A percentile compares a stretch with the other conserved stretches of the same genome.
These are phyloP conservation scores for Mortierella alpina DNA, from an alignment of 192 early-diverging fungal species.

Conservation along the genomic window DNA sequence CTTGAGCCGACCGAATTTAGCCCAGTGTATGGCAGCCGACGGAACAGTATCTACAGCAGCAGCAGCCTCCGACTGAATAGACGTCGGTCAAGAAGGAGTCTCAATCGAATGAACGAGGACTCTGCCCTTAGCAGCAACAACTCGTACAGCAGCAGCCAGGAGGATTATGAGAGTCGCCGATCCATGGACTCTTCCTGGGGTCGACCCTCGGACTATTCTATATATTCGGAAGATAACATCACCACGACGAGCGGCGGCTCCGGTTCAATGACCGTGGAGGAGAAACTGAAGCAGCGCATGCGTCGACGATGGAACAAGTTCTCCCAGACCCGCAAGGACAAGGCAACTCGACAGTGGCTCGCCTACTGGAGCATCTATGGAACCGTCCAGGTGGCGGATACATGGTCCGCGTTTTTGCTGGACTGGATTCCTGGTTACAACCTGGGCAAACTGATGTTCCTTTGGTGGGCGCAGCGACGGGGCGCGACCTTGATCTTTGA, in stretches of 20 bases:
- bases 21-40: slow-evolving; percentile 6
- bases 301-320: slow-evolving; percentile 40
- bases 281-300: slow-evolving; percentile 37
- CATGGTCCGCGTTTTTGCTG: slow-evolving; percentile 57
- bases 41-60: slow-evolving; percentile 28
- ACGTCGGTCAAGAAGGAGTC: slow-evolving; percentile 2
- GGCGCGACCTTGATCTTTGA: slow-evolving; percentile 65
- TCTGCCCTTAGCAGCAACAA: slow-evolving; percentile 27
- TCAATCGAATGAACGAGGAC: slow-evolving; percentile 33
- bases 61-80: slow-evolving; percentile 6
- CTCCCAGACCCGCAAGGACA: slow-evolving; percentile 43
- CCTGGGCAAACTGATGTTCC: slow-evolving; percentile 60
- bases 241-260: slow-evolving; percentile 18
- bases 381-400: slow-evolving; percentile 63
- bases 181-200: slow-evolving; percentile 37
- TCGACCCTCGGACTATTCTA: slow-evolving; percentile 42
- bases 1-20: slow-evolving; percentile 41
- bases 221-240: slow-evolving; percentile 36
- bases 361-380: slow-evolving; percentile 72
- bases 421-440: slow-evolving; percentile 62
- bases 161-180: slow-evolving; percentile 27
- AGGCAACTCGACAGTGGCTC: slow-evolving; percentile 61
- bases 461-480: slow-evolving; percentile 71
- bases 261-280: slow-evolving; percentile 31
- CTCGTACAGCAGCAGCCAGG: slow-evolving; percentile 43